Evolutionary conservation across 441 rosid genomes (phyloP), one percentile per base, ranked within the genome.

Genomic region (Gossypium davidsonii): DNA sequence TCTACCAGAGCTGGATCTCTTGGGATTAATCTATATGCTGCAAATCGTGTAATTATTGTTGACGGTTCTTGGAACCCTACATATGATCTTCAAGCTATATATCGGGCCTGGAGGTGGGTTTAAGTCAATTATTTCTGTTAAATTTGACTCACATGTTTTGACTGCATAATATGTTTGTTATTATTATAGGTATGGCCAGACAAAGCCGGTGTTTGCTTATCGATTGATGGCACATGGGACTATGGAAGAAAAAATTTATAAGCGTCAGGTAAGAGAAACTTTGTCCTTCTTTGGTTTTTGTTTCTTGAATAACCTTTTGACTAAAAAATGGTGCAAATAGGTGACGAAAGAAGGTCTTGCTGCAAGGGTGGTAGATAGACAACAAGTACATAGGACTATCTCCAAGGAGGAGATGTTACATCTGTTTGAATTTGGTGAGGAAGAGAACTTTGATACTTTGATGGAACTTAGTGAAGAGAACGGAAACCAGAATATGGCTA

Each of bases 51-150:
- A 31, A 81, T 96, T 78, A 96, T 96, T 60, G 97, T 96, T 52
- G 98, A 96, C 81, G 98, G 99, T 71, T 96, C 99, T 61, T 96
- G 99, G 99, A 96, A 96, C 84, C 99, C 99, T 72, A 96, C 99
- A 14, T 89, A 89, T 75, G 99, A 96, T 86, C 96, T 96, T 82
- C 99, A 96, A 82, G 98, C 99, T 72, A 91, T 96, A 80, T 96
- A 77, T 84, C 92, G 99, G 52, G 97, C 98, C 52, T 96, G 99
- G 99, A 90, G 99, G 99, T 96, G 79, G 59, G 71, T 81, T 72
- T 74, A 72, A 48, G 26, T 67, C 28, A 18, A 67, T 6, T 25
- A 26, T 66, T 62, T 73, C 57, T 53, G 26, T 63, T 60, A 62
- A 39, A 46, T 61, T 51, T 63, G 3, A 14, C 53, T 42, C 56